Percentiles rank a stretch among this genome's conserved stretches.
These are phyloP conservation scores for Xylaria venustula DNA, from an alignment of 495 filamentous ascomycete genomes.

Conservation along the genomic window DNA sequence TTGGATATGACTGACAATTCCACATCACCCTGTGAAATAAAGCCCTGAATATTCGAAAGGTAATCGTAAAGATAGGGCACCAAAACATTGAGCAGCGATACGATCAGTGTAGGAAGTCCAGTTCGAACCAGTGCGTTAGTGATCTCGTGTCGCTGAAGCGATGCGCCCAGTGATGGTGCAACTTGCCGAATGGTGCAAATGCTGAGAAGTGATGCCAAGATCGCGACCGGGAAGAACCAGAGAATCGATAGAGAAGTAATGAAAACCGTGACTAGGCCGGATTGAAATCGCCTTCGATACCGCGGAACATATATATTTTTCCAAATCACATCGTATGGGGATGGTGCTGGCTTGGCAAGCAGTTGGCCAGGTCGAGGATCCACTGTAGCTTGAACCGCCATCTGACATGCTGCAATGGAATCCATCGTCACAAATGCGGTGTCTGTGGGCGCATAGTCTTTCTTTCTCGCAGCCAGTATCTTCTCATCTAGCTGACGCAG, in stretches of 20 bases:
- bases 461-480: conserved; percentile 66
- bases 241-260: conserved; percentile 81
- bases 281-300: conserved; percentile 65
- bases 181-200: conserved; percentile 72
- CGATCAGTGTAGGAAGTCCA: conserved; percentile 77
- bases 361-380: conserved; percentile 84
- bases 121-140: conserved; percentile 77
- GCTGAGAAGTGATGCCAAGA: conserved; percentile 74
- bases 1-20: conserved; percentile 94
- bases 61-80: conserved; percentile 96
- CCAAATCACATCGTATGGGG: conserved; percentile 90
- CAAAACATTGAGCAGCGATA: conserved; percentile 81
- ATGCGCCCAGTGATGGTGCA: conserved; percentile 65
- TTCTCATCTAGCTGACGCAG: conserved; percentile 78
- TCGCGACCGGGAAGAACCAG: conserved; percentile 84
- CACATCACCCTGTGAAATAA: conserved; percentile 92
- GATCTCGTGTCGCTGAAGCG: conserved; percentile 64
- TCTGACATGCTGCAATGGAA: conserved; percentile 86
- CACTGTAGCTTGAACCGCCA: conserved; percentile 89
- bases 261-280: conserved; percentile 78
- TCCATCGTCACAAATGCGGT: conserved; percentile 97
- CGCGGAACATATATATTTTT: conserved; percentile 86
- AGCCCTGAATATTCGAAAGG: conserved; percentile 85
- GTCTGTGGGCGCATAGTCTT: conserved; percentile 74
- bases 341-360: conserved; percentile 80